Base-by-base conservation (phyloP, 2,329 filamentous ascomycete genomes). In the Pestalotiopsis fici region DNA sequence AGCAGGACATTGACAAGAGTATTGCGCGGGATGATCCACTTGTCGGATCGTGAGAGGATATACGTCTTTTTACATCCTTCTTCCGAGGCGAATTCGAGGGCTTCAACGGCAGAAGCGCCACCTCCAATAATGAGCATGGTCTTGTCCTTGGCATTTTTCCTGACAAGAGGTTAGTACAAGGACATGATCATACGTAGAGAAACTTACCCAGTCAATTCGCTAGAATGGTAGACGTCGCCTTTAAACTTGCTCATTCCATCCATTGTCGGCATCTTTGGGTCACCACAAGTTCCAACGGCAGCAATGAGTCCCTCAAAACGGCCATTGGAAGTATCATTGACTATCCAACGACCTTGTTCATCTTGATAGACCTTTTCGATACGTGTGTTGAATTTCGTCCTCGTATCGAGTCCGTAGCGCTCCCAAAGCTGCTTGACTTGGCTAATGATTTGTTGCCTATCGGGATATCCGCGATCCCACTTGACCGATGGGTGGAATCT, bases 1-100 rank as follows among this genome's bases (percentile, higher is more conserved):
- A 97, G 86, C 1, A 97, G 83, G 1, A 87, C 83, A 75, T 97
- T 90, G 63, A 96, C 84, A 56, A 96, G 61, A 0, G 92, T 83
- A 71, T 97, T 96, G 9, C 94, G 87, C 0, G 93, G 93, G 64
- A 95, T 95, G 69, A 96, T 93, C 93, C 93, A 95, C 77, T 95
- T 96, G 73, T 95, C 93, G 15, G 89, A 92, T 25, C 93, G 86
- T 0, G 93, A 89, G 11, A 97, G 85, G 35, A 97, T 90, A 66
- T 89, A 90, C 0, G 91, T 90, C 73, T 93, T 89, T 7, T 83
- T 81, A 0, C 93, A 93, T 3, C 89, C 85, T 55, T 89, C 86
- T 13, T 87, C 82, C 12, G 90, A 87, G 1, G 92, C 92, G 72
- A 93, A 97, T 74, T 97, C 93, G 28, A 97, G 83, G 0, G 92